Percentiles rank a stretch among this genome's conserved stretches.
Evolutionary conservation across 176 grass and related monocot species (phyloP).

Genomic region (Cenchrus purpureus): DNA sequence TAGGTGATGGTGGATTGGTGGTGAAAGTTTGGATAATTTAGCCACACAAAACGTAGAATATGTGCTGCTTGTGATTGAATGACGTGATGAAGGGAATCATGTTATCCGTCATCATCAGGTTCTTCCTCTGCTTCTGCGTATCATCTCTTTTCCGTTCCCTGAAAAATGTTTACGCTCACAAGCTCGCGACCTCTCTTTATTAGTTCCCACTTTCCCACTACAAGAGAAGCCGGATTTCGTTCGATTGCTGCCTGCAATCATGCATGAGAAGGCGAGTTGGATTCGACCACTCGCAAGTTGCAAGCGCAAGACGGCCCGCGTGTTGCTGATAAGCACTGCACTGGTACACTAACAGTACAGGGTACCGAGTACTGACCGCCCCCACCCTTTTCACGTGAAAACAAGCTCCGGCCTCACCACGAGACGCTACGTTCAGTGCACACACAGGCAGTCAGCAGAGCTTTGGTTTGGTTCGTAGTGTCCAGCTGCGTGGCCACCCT

Average conservation of each 20-base stretch:
- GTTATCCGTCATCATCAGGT: background rate
- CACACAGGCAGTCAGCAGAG: background rate
- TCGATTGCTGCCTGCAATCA: background rate
- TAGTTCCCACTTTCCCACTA: background rate
- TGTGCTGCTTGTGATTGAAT: background rate
- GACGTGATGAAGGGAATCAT: background rate
- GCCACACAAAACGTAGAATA: background rate
- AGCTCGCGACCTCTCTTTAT: background rate
- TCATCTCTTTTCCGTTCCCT: background rate
- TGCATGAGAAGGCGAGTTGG: conserved; percentile 12
- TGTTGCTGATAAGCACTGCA: background rate
- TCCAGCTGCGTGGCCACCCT: conserved; percentile 13
- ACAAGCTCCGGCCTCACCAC: background rate
- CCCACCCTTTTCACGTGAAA: conserved; percentile 17
- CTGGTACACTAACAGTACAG: background rate
- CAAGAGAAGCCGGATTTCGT: background rate
- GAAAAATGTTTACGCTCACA: background rate
- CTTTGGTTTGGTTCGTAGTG: background rate
- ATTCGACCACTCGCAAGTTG: background rate
- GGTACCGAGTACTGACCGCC: background rate
- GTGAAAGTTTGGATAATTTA: background rate
- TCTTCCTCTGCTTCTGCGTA: background rate
- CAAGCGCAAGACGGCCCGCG: background rate
- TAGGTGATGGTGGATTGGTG: background rate
- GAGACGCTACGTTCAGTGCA: background rate